phyloP scores from a whole-genome alignment of 2,329 filamentous ascomycete genomes.

The Colletotrichum cuscutae region DNA sequence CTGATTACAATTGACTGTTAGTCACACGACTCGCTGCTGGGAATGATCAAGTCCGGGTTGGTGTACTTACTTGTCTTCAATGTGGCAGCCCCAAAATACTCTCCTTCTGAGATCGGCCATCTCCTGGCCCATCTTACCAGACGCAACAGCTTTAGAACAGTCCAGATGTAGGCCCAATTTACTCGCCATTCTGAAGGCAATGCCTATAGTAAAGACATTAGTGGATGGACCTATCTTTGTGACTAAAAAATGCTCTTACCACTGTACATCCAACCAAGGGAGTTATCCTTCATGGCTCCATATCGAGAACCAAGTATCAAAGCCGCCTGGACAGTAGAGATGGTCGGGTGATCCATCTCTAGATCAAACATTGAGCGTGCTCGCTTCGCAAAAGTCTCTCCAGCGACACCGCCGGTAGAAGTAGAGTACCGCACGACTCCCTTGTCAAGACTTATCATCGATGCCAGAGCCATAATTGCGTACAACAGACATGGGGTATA shows the following conservation, averaged over 20 bases:
- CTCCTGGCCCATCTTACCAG: neutral
- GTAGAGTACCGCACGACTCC: constrained; percentile 25
- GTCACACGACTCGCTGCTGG: neutral
- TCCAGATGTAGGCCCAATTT: constrained; percentile 13
- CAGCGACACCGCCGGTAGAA: neutral
- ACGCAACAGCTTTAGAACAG: constrained; percentile 9
- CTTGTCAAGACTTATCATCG: constrained; percentile 28
- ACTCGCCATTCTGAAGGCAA: constrained; percentile 20
- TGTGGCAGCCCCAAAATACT: constrained; percentile 28
- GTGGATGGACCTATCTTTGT: neutral
- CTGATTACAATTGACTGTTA: neutral
- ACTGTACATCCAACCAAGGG: constrained; percentile 24
- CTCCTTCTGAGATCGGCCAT: constrained; percentile 7
- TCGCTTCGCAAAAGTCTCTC: constrained; percentile 17
- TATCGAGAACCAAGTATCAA: constrained; percentile 19
- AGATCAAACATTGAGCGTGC: neutral
- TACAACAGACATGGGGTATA: constrained; percentile 16
- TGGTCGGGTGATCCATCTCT: constrained; percentile 10
- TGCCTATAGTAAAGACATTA: neutral
- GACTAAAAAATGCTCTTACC: neutral
- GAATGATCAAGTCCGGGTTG: rapidly evolving
- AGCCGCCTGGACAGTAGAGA: constrained; percentile 16
- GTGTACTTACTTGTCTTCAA: constrained; percentile 13
- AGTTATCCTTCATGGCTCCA: neutral
- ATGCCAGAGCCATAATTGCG: constrained; percentile 17